Evolutionary conservation across 2,329 filamentous ascomycete genomes (phyloP).

Genomic region (Colletotrichum sp.): DNA sequence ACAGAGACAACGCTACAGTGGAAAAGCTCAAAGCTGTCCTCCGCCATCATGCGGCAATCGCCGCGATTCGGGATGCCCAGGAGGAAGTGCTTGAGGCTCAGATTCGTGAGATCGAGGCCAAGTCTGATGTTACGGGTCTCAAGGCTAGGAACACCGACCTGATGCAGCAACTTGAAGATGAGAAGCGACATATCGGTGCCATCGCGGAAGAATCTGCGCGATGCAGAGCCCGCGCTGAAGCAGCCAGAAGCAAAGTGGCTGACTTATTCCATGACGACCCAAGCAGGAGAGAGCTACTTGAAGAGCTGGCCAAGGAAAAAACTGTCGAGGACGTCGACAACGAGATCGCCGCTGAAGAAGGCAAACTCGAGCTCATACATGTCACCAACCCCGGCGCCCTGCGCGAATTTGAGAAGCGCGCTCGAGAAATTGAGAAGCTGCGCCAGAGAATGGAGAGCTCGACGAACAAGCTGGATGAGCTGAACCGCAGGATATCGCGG

Average conservation of each 20-base stretch:
- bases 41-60: slow-evolving; percentile 62
- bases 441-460: slow-evolving; percentile 60
- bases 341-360: slow-evolving; percentile 76
- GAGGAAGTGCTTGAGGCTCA: slow-evolving; percentile 72
- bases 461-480: slow-evolving; percentile 57
- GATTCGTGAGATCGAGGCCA: slow-evolving; percentile 77
- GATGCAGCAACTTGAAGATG: slow-evolving; percentile 53
- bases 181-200: slow-evolving; percentile 42
- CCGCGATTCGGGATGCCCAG: slow-evolving; percentile 65
- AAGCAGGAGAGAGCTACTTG: slow-evolving; percentile 44
- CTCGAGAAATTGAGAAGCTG: slow-evolving; percentile 72
- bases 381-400: slow-evolving; percentile 78
- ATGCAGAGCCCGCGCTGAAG: slow-evolving; percentile 36
- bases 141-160: slow-evolving; percentile 68
- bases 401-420: slow-evolving; percentile 77
- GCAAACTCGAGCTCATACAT: slow-evolving; percentile 80
- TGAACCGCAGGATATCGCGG: slow-evolving; percentile 64
- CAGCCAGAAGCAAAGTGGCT: slow-evolving; percentile 42
- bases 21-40: slow-evolving; percentile 61
- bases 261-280: slow-evolving; percentile 44
- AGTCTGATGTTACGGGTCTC: slow-evolving; percentile 79
- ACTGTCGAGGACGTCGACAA: slow-evolving; percentile 69
- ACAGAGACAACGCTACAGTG: slow-evolving; percentile 61
- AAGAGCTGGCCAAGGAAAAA: slow-evolving; percentile 51
- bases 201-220: slow-evolving; percentile 45